A percentile compares a stretch with the other conserved stretches of the same genome.
Evolutionary conservation across 75 land plant genomes (phyloP).

Genomic region (Pinus albicaulis): DNA sequence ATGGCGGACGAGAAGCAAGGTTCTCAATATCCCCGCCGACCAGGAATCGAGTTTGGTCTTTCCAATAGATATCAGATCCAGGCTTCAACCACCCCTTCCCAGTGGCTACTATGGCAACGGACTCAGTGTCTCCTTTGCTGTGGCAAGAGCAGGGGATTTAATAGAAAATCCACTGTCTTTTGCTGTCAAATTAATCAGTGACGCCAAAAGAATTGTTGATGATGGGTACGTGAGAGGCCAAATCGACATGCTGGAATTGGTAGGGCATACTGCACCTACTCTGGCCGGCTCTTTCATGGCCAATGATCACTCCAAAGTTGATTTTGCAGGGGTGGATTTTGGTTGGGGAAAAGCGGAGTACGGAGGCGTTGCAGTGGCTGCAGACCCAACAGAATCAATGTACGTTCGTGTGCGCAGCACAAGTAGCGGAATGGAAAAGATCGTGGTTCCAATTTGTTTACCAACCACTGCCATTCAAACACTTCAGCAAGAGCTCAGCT

Average conservation of each 20-base stretch:
- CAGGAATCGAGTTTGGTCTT: conserved; percentile 10
- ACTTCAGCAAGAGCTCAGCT: not conserved
- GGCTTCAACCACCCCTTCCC: conserved; percentile 11
- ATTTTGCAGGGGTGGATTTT: conserved; percentile 15
- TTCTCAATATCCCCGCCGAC: not conserved
- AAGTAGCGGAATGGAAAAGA: not conserved
- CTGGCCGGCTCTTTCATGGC: conserved; percentile 11
- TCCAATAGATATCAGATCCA: conserved; percentile 16
- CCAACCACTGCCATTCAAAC: not conserved
- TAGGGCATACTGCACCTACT: not conserved
- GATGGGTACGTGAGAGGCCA: conserved; percentile 14
- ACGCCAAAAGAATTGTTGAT: conserved; percentile 7
- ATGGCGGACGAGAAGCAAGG: conserved; percentile 22
- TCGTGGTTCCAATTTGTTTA: not conserved
- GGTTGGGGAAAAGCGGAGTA: conserved; percentile 21
- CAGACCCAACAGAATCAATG: not conserved
- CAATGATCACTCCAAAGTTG: conserved; percentile 10
- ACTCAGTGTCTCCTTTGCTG: conserved; percentile 8
- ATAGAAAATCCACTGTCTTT: conserved; percentile 3
- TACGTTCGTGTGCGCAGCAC: not conserved
- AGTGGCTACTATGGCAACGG: conserved; percentile 22
- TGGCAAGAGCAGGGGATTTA: conserved; percentile 11
- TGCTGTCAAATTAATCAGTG: conserved; percentile 15
- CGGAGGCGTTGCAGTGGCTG: conserved; percentile 11
- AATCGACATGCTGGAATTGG: conserved; percentile 20